These are phyloP conservation scores for Beta macrorhiza DNA, from an alignment of 179 eudicot genomes.

Conservation along the genomic window DNA sequence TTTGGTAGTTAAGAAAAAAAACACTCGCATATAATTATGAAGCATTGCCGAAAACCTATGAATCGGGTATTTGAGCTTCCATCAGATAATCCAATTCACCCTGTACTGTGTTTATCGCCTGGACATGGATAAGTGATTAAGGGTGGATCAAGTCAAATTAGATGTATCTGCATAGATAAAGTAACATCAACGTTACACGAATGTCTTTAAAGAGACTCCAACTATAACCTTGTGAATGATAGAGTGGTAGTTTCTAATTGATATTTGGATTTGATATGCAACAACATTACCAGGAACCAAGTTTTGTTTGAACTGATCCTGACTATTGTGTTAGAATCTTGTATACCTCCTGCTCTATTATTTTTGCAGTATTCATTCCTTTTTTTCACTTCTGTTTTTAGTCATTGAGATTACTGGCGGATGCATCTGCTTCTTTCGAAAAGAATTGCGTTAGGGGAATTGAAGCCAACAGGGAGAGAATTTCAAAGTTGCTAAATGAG, in stretches of 20 bases:
- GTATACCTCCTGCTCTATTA: background rate
- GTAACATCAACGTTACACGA: too few relatives aligned
- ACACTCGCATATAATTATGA: too few relatives aligned
- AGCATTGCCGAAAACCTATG: too few relatives aligned
- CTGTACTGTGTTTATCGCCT: too few relatives aligned
- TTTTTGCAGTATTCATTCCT: background rate
- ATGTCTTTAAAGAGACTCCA: too few relatives aligned
- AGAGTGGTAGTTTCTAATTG: background rate
- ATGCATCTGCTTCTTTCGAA: slow-evolving; percentile 92
- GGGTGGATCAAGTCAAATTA: too few relatives aligned
- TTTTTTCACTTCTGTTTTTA: slow-evolving; percentile 25
- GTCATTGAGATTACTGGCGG: slow-evolving; percentile 89
- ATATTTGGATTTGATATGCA: background rate
- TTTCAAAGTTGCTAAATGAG: slow-evolving; percentile 82
- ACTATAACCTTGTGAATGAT: too few relatives aligned
- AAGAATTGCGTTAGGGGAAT: slow-evolving; percentile 96
- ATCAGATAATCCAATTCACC: too few relatives aligned
- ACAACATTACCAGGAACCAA: background rate
- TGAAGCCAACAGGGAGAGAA: slow-evolving; percentile 86
- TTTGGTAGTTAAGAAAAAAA: too few relatives aligned
- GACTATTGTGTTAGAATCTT: background rate
- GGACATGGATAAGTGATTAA: too few relatives aligned
- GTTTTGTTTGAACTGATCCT: background rate
- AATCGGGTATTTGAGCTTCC: too few relatives aligned
- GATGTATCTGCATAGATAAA: too few relatives aligned